Conservation (phyloP, 768 basidiomycete genomes). For the Auricularia cornea region DNA sequence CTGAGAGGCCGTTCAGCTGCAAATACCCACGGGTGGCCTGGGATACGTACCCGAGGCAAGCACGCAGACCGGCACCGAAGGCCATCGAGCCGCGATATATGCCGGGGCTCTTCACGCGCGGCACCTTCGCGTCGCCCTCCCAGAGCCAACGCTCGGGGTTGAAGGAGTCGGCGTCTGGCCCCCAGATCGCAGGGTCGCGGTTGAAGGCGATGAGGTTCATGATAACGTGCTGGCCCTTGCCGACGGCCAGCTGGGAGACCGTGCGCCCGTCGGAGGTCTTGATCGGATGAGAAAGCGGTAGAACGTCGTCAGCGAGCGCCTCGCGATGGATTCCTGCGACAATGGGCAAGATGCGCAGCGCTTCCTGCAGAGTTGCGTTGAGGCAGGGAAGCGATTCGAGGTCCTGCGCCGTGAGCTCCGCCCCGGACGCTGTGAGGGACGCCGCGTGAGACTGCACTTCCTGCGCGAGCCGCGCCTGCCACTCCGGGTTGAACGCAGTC, state of each 20-base stretch:
- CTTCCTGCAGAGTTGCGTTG: background rate
- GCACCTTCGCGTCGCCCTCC: background rate
- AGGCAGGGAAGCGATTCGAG: background rate
- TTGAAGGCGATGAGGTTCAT: background rate
- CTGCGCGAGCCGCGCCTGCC: background rate
- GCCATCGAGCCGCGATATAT: background rate
- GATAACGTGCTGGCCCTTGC: conserved; percentile 30
- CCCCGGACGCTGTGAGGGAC: background rate
- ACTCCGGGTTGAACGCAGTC: background rate
- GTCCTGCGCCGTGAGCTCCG: background rate
- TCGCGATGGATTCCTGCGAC: background rate
- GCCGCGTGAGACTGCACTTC: background rate
- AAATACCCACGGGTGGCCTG: too few species aligned
- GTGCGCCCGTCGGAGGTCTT: conserved; percentile 31
- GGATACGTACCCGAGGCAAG: background rate
- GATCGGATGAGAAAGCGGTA: conserved; percentile 50
- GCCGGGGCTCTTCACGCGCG: background rate
- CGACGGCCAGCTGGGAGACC: conserved; percentile 34
- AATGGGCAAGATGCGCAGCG: background rate
- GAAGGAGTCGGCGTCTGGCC: background rate
- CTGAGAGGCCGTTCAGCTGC: background rate
- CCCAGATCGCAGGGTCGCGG: background rate
- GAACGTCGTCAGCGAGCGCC: conserved; percentile 32
- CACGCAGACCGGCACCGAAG: background rate
- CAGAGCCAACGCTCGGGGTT: conserved; percentile 5